Evolutionary conservation across 306 rosid species (phyloP), one percentile per base, ranked within the genome.

Genomic region (Quillaja saponaria): DNA sequence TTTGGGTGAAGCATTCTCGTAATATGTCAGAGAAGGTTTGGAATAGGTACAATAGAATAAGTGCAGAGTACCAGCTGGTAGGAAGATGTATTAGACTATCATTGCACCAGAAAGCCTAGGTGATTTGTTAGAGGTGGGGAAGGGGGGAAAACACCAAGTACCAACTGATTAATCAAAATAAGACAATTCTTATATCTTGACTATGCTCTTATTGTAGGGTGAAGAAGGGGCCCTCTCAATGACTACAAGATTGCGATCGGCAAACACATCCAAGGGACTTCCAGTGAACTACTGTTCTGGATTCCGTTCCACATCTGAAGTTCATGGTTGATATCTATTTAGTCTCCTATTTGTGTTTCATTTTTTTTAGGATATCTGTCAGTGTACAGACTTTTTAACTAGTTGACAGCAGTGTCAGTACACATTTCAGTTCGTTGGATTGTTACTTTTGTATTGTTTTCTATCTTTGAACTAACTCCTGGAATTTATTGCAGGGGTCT

Each of bases 171-270:
- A 47, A 42, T 20, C 38, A 41, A 58, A 60, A 50, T 34, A 61
- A 77, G 61, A 45, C 33, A 69, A 50, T 55, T 62, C 39, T 35
- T 68, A 28, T 49, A 17, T 13, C 63, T 38, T 80, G 55, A 55
- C 66, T 67, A 54, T 73, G 72, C 54, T 61, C 51, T 55, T 68
- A 57, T 47, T 73, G 53, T 55, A 88, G 98, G 98, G 98, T 55
- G 98, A 88, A 77, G 96, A 92, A 84, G 96, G 98, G 37, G 98
- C 95, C 44, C 90, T 92, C 66, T 92, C 98, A 17, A 82, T 92
- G 95, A 88, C 98, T 34, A 92, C 98, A 1, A 82, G 90, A 75
- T 79, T 80, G 77, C 85, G 96, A 63, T 78, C 95, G 25, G 78
- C 1, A 49, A 59, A 63, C 79, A 69, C 77, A 40, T 76, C 87